Evolutionary conservation across 1,139 yeast species (phyloP).

Genomic region (Hansenula sp.): DNA sequence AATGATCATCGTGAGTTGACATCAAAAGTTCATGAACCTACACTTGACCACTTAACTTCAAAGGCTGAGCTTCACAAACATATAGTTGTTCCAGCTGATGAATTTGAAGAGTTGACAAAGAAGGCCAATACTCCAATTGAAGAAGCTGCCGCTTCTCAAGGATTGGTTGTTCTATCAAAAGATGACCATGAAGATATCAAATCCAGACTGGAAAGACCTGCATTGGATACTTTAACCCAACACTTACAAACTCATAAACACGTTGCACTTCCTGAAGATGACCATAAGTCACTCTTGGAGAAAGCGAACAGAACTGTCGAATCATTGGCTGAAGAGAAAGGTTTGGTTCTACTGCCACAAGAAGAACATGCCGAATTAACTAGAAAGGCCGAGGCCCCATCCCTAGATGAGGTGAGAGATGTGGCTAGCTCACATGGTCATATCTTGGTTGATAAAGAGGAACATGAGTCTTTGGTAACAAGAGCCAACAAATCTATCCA

Average conservation of each 20-base stretch:
- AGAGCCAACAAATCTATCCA: conserved; percentile 25
- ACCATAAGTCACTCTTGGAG: conserved; percentile 23
- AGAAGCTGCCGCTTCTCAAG: conserved; percentile 20
- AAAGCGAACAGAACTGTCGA: conserved; percentile 28
- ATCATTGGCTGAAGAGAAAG: conserved; percentile 28
- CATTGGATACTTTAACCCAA: conserved; percentile 28
- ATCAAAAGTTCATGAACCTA: conserved; percentile 26
- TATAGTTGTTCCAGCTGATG: conserved; percentile 23
- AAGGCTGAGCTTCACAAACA: conserved; percentile 24
- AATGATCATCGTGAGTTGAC: conserved; percentile 20
- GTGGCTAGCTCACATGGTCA: conserved; percentile 25
- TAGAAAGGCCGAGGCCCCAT: conserved; percentile 28
- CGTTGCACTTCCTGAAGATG: conserved; percentile 20
- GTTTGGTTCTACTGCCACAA: conserved; percentile 25
- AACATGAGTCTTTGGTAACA: conserved; percentile 7
- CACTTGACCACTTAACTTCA: conserved; percentile 20
- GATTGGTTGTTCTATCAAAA: conserved; percentile 26
- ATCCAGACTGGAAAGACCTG: conserved; percentile 29
- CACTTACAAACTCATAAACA: conserved; percentile 11
- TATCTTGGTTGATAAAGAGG: conserved; percentile 21
- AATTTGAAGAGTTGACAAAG: conserved; percentile 23
- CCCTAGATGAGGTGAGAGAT: conserved; percentile 30
- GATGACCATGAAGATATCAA: conserved; percentile 26
- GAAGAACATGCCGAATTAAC: conserved; percentile 25
- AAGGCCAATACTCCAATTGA: conserved; percentile 27